Percentiles rank a stretch among this genome's conserved stretches.
These are phyloP conservation scores for Kluyveromyces lactis DNA, from an alignment of 805 yeast species.

Conservation along the genomic window DNA sequence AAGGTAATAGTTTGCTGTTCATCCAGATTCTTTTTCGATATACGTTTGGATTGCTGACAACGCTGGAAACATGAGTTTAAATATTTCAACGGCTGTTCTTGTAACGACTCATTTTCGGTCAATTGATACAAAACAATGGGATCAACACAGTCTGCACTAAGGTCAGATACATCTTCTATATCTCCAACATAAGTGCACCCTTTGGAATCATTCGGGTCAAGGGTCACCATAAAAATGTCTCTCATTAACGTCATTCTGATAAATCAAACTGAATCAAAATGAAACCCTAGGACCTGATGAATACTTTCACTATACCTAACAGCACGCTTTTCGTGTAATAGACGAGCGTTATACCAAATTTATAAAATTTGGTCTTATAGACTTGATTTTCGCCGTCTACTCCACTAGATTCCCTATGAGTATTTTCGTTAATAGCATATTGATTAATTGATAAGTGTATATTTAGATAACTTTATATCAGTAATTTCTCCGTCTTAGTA, in stretches of 20 bases:
- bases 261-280: neutral
- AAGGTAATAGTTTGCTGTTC: constrained; percentile 34
- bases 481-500: too few relatives aligned
- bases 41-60: constrained; percentile 33
- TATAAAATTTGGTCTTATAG: too few relatives aligned
- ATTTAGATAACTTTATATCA: too few relatives aligned
- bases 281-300: too few relatives aligned
- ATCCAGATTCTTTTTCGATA: constrained; percentile 35
- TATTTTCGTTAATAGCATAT: too few relatives aligned
- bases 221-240: constrained; percentile 20
- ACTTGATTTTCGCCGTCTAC: too few relatives aligned
- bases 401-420: too few relatives aligned
- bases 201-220: constrained; percentile 12
- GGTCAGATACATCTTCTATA: neutral
- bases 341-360: too few relatives aligned
- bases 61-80: constrained; percentile 23
- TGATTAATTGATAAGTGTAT: too few relatives aligned
- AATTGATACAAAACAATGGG: constrained; percentile 24
- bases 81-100: constrained; percentile 18
- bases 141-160: constrained; percentile 20
- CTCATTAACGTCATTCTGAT: constrained; percentile 16
- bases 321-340: too few relatives aligned
- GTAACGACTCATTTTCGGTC: constrained; percentile 24
- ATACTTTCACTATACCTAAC: too few relatives aligned
- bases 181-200: constrained; percentile 9